phyloP scores from a whole-genome alignment of 306 rosid genomes.

The Parietaria judaica region DNA sequence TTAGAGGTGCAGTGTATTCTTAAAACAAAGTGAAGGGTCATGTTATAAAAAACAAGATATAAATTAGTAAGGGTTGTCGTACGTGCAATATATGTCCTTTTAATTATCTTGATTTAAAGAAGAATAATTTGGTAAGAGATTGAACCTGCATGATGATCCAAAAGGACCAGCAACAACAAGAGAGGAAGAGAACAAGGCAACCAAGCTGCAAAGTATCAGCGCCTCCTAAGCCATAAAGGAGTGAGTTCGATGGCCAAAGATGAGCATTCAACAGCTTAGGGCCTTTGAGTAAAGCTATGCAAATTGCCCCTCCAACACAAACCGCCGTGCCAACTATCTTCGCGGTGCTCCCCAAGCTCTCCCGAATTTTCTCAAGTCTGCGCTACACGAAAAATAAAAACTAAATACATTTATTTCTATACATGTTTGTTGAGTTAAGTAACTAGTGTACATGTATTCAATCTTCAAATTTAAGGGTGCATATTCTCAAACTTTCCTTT shows the following conservation, averaged over 20 bases:
- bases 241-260: conserved; percentile 21
- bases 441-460: too few species aligned
- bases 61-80: too few species aligned
- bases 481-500: too few species aligned
- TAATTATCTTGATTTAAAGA: too few species aligned
- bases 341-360: conserved; percentile 45
- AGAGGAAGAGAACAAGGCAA: conserved; percentile 38
- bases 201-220: conserved; percentile 35
- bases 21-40: too few species aligned
- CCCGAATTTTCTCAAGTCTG: conserved; percentile 48
- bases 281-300: conserved; percentile 61
- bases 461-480: too few species aligned
- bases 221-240: conserved; percentile 1
- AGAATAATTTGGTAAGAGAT: background rate
- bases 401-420: too few species aligned
- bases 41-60: too few species aligned
- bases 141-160: conserved; percentile 66
- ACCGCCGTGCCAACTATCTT: conserved; percentile 50
- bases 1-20: too few species aligned
- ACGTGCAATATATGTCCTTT: too few species aligned
- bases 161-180: conserved; percentile 41
- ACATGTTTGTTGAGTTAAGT: too few species aligned
- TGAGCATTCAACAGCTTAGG: conserved; percentile 41
- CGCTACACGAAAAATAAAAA: background rate
- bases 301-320: conserved; percentile 63